phyloP scores from a whole-genome alignment of 2,329 filamentous ascomycete genomes.

The Macrophomina pseudophaseolina region DNA sequence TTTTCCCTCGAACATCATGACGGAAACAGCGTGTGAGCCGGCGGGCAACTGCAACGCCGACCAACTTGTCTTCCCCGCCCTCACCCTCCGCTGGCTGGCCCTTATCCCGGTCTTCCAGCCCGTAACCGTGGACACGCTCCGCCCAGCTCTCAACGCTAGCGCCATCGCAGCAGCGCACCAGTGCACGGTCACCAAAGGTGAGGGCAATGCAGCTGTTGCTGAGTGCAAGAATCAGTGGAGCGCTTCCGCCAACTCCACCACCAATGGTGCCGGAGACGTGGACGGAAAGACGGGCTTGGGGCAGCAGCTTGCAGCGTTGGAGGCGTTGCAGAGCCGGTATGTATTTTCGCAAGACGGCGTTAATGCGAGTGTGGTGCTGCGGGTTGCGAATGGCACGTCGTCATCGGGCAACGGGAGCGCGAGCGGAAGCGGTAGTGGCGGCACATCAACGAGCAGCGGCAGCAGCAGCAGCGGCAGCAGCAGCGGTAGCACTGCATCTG shows the following conservation, averaged over 20 bases:
- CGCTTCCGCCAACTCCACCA: background rate
- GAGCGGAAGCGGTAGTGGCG: background rate
- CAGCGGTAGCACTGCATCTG: background rate
- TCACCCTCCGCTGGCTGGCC: slow-evolving; percentile 68
- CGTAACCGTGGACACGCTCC: slow-evolving; percentile 45
- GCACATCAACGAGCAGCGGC: background rate
- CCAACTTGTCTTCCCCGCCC: slow-evolving; percentile 78
- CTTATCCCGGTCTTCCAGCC: slow-evolving; percentile 53
- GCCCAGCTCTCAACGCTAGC: slow-evolving; percentile 46
- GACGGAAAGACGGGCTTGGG: slow-evolving; percentile 60
- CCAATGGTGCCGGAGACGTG: slow-evolving; percentile 47
- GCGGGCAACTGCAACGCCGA: slow-evolving; percentile 68
- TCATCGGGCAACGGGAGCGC: background rate
- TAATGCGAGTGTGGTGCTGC: background rate
- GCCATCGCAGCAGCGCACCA: slow-evolving; percentile 48
- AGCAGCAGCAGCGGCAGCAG: background rate
- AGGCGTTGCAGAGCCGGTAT: slow-evolving; percentile 54
- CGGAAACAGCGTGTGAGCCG: slow-evolving; percentile 70
- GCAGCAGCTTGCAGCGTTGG: slow-evolving; percentile 64
- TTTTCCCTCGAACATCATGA: slow-evolving; percentile 65
- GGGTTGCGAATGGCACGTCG: background rate
- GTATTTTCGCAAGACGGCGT: background rate
- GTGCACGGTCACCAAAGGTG: slow-evolving; percentile 41
- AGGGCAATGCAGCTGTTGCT: slow-evolving; percentile 48
- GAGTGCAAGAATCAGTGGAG: slow-evolving; percentile 52